phyloP scores from a whole-genome alignment of 768 basidiomycete genomes.

The Leccinum rimulosum region DNA sequence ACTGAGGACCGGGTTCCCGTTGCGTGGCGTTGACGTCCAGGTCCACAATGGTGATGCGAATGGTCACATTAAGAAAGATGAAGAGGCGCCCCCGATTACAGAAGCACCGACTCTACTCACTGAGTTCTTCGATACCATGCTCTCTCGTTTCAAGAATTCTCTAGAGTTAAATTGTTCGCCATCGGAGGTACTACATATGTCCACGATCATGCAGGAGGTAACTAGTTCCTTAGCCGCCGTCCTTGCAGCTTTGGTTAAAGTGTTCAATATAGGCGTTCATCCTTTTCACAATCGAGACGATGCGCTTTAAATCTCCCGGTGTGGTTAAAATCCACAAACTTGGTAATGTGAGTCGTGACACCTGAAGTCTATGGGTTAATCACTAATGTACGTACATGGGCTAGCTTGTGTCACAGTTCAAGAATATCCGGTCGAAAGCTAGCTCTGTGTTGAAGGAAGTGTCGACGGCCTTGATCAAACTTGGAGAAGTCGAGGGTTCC shows the following conservation, averaged over 20 bases:
- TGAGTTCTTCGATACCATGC: conserved; percentile 63
- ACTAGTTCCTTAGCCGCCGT: not conserved
- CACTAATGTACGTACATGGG: conserved; percentile 6
- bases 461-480: conserved; percentile 47
- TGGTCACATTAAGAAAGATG: conserved; percentile 62
- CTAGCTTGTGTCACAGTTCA: conserved; percentile 68
- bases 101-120: conserved; percentile 55
- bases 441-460: conserved; percentile 54
- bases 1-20: conserved; percentile 64
- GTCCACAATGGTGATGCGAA: conserved; percentile 31
- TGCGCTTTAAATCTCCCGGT: conserved; percentile 69
- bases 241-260: conserved; percentile 1
- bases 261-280: conserved; percentile 57
- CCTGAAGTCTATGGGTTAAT: not conserved
- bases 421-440: conserved; percentile 55
- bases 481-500: conserved; percentile 51
- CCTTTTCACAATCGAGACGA: conserved; percentile 63
- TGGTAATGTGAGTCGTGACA: conserved; percentile 50
- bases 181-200: conserved; percentile 66
- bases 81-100: conserved; percentile 63
- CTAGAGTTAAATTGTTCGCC: conserved; percentile 40
- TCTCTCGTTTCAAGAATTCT: conserved; percentile 46
- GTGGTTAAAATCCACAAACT: conserved; percentile 73
- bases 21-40: conserved; percentile 58
- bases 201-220: conserved; percentile 75